These are phyloP conservation scores for Daldinia grandis DNA, from an alignment of 495 filamentous ascomycete species.

Conservation along the genomic window DNA sequence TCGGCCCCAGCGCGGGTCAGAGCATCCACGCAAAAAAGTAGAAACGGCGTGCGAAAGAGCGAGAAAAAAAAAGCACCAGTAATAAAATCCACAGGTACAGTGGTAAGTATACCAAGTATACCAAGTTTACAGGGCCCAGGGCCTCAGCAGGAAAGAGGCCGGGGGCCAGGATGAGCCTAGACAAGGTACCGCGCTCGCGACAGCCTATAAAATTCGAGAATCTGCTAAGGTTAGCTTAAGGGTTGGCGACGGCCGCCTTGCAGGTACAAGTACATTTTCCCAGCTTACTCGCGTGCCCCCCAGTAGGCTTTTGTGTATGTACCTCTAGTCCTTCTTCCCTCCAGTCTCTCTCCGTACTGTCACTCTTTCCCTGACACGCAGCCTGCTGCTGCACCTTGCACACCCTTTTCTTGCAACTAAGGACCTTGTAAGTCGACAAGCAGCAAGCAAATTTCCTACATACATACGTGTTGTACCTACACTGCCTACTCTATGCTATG, in stretches of 20 bases:
- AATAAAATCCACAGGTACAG: slow-evolving; percentile 8
- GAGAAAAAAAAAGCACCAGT: slow-evolving; percentile 10
- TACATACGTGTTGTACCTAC: background rate
- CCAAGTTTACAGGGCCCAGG: slow-evolving; percentile 11
- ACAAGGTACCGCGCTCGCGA: slow-evolving; percentile 42
- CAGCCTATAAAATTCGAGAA: slow-evolving; percentile 32
- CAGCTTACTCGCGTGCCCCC: slow-evolving; percentile 29
- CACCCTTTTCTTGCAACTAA: background rate
- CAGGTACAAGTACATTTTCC: slow-evolving; percentile 25
- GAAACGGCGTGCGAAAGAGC: slow-evolving; percentile 7
- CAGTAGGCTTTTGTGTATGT: slow-evolving; percentile 18
- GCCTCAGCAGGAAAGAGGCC: slow-evolving; percentile 34
- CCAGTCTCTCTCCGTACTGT: background rate
- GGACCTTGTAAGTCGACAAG: background rate
- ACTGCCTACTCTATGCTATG: background rate
- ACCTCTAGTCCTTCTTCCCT: slow-evolving; percentile 1
- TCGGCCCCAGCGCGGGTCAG: slow-evolving; percentile 40
- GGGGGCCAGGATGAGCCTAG: slow-evolving; percentile 46
- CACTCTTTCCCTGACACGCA: slow-evolving; percentile 15
- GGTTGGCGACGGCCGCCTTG: slow-evolving; percentile 35
- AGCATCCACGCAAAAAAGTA: slow-evolving; percentile 31
- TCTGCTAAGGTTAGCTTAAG: slow-evolving; percentile 28
- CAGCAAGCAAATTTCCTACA: background rate
- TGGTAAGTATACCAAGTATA: slow-evolving; percentile 9
- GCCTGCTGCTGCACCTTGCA: slow-evolving; percentile 24